These are phyloP conservation scores for Candida maesae DNA, from an alignment of 805 yeast species.

Conservation along the genomic window DNA sequence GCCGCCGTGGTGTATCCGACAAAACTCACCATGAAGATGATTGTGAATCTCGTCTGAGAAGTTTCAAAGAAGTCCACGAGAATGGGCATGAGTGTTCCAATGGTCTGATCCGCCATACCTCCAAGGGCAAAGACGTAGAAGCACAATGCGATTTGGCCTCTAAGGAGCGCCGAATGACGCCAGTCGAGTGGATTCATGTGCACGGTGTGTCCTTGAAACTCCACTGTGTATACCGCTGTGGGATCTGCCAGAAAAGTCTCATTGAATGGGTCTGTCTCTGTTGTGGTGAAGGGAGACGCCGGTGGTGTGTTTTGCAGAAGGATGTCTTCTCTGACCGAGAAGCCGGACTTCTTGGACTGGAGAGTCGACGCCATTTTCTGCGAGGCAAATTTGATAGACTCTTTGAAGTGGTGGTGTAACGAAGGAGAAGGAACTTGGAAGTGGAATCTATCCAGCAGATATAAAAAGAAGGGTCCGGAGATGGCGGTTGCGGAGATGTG, in stretches of 20 bases:
- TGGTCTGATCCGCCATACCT: constrained; percentile 58
- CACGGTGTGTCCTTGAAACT: constrained; percentile 2
- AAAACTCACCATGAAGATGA: constrained; percentile 49
- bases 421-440: too few species aligned
- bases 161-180: constrained; percentile 34
- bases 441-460: too few species aligned
- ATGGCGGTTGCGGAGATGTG: too few species aligned
- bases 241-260: background rate
- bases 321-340: constrained; percentile 1
- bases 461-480: too few species aligned
- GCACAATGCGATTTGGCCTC: constrained; percentile 40
- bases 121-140: constrained; percentile 40
- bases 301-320: constrained; percentile 1
- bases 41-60: constrained; percentile 44
- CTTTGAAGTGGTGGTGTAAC: too few species aligned
- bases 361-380: too few species aligned
- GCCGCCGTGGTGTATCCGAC: constrained; percentile 56
- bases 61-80: constrained; percentile 44
- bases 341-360: background rate
- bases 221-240: constrained; percentile 1
- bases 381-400: too few species aligned
- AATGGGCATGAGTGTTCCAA: constrained; percentile 56
- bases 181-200: constrained; percentile 17
- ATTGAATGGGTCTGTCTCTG: background rate
- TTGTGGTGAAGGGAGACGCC: background rate